Evolutionary conservation across 75 land plant species (phyloP).

Genomic region (Cryptomeria japonica): DNA sequence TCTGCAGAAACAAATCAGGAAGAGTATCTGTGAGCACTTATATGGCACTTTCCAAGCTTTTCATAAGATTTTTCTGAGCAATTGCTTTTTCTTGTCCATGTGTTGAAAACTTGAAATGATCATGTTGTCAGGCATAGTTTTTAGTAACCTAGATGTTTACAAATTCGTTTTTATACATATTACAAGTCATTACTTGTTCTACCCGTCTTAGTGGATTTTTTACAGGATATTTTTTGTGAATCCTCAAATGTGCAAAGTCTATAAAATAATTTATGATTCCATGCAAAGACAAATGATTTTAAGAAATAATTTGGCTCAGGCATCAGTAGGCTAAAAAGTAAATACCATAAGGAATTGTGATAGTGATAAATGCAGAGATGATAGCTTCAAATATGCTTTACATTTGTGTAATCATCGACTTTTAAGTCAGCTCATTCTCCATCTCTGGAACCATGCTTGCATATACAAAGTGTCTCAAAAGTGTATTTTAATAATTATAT

Average conservation of each 20-base stretch:
- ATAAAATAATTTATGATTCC: not conserved
- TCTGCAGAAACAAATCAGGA: not conserved
- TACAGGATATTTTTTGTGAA: not conserved
- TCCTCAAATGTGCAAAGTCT: not conserved
- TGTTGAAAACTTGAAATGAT: not conserved
- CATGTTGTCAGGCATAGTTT: not conserved
- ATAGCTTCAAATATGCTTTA: not conserved
- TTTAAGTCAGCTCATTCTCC: not conserved
- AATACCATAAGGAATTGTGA: not conserved
- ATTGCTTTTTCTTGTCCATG: not conserved
- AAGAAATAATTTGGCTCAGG: not conserved
- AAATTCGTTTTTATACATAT: not conserved
- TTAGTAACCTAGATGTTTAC: too few species aligned
- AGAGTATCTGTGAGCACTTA: not conserved
- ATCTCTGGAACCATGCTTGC: not conserved
- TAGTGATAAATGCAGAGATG: not conserved
- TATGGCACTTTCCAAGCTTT: not conserved
- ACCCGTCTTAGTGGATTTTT: not conserved
- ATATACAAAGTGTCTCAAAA: not conserved
- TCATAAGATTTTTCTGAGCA: not conserved
- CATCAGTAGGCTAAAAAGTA: not conserved
- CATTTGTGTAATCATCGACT: not conserved
- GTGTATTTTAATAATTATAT: not conserved
- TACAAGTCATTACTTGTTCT: not conserved
- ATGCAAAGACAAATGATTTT: not conserved